Conservation (phyloP, 1,284 basidiomycete species). For the Uromyces viciae-fabae region DNA sequence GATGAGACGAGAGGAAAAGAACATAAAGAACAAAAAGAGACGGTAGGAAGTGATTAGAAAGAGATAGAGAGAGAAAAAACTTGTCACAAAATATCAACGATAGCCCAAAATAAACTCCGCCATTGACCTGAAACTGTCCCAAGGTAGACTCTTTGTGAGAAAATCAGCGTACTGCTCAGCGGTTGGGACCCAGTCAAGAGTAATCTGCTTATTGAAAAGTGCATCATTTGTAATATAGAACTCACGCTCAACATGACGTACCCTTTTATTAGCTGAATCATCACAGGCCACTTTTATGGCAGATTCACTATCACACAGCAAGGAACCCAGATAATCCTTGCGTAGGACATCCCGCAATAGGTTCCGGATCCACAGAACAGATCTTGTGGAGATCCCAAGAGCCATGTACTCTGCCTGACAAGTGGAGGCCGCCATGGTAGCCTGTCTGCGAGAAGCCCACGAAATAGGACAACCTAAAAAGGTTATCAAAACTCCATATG, state of each 20-base stretch:
- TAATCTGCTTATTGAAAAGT: not conserved
- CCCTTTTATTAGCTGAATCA: not conserved
- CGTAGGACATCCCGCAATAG: not conserved
- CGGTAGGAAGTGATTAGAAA: too few species aligned
- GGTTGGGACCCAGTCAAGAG: not conserved
- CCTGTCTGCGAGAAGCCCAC: not conserved
- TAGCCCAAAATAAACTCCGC: too few species aligned
- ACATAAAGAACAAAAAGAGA: too few species aligned
- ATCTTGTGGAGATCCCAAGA: not conserved
- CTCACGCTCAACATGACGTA: not conserved
- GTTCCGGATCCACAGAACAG: not conserved
- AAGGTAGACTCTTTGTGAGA: not conserved
- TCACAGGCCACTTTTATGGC: not conserved
- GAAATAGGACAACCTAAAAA: not conserved
- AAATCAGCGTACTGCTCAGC: not conserved
- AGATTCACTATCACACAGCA: not conserved
- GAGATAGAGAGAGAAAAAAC: too few species aligned
- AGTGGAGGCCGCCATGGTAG: not conserved
- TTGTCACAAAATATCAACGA: too few species aligned
- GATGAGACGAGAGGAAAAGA: too few species aligned
- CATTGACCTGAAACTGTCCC: too few species aligned
- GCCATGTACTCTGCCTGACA: conserved; percentile 17
- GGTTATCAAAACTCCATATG: not conserved
- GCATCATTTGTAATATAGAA: not conserved
- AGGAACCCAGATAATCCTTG: not conserved